Conservation (phyloP, 83 land plant genomes). For the Picea mariana region DNA sequence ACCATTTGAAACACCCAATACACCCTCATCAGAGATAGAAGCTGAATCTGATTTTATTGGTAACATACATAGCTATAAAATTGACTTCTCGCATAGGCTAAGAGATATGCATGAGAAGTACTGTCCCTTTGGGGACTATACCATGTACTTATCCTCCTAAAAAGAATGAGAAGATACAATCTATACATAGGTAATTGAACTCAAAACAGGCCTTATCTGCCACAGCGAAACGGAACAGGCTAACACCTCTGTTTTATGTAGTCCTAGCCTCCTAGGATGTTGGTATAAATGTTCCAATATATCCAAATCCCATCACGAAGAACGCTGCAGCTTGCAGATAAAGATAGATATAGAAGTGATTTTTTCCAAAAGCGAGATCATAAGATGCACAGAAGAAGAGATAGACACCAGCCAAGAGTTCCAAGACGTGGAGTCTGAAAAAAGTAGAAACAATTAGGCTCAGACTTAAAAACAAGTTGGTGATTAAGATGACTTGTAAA, state of each 20-base stretch:
- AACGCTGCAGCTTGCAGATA: constrained; percentile 59
- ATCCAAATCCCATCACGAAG: constrained; percentile 53
- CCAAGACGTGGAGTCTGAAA: constrained; percentile 46
- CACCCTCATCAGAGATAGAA: constrained; percentile 2
- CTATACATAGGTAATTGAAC: constrained; percentile 17
- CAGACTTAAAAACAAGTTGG: background rate
- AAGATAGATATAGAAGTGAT: constrained; percentile 52
- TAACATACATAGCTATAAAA: constrained; percentile 7
- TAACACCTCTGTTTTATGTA: background rate
- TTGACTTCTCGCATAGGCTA: constrained; percentile 3
- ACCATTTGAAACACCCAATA: background rate
- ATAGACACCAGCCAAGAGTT: constrained; percentile 49
- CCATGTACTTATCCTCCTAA: constrained; percentile 15
- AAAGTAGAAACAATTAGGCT: background rate
- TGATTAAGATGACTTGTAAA: no score
- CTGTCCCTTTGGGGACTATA: constrained; percentile 7
- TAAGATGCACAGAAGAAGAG: constrained; percentile 65
- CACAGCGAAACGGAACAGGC: constrained; percentile 7
- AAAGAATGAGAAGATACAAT: constrained; percentile 19
- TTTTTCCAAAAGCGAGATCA: constrained; percentile 47
- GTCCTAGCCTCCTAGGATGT: background rate
- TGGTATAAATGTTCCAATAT: constrained; percentile 59
- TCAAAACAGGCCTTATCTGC: constrained; percentile 8
- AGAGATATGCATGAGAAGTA: constrained; percentile 1
- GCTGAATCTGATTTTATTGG: constrained; percentile 11